A percentile compares a stretch with the other conserved stretches of the same genome.
phyloP scores from a whole-genome alignment of 2,329 filamentous ascomycete genomes.

The Cadophora malorum region DNA sequence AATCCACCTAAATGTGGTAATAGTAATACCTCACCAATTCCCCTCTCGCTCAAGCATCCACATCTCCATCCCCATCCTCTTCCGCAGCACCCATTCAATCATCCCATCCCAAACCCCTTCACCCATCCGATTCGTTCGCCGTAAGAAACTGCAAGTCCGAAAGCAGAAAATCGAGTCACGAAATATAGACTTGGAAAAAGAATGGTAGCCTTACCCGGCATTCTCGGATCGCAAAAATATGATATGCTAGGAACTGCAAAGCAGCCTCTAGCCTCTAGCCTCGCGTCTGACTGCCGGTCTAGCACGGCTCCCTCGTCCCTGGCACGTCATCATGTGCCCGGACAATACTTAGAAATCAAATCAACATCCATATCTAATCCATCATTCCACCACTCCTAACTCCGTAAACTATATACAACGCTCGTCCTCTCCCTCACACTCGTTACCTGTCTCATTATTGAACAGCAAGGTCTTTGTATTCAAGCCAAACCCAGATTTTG shows the following conservation, averaged over 20 bases:
- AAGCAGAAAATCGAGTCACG: background rate
- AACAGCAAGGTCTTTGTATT: background rate
- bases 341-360: conserved; percentile 24
- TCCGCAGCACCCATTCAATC: background rate
- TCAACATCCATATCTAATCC: conserved; percentile 7
- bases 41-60: background rate
- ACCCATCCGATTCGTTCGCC: background rate
- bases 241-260: background rate
- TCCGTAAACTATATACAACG: background rate
- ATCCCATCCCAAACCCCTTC: background rate
- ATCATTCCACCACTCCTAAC: background rate
- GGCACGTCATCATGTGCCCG: conserved; percentile 30
- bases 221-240: conserved; percentile 22
- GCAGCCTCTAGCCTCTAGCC: conserved; percentile 18
- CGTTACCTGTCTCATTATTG: background rate
- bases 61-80: background rate
- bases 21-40: conserved; percentile 3
- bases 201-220: conserved; percentile 28
- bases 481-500: background rate
- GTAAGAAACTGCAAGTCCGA: background rate
- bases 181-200: background rate
- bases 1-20: background rate
- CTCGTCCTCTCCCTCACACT: background rate
- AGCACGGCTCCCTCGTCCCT: background rate
- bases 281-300: conserved; percentile 21